These are phyloP conservation scores for Termitomyces sp. DNA, from an alignment of 768 basidiomycete species.

Conservation along the genomic window DNA sequence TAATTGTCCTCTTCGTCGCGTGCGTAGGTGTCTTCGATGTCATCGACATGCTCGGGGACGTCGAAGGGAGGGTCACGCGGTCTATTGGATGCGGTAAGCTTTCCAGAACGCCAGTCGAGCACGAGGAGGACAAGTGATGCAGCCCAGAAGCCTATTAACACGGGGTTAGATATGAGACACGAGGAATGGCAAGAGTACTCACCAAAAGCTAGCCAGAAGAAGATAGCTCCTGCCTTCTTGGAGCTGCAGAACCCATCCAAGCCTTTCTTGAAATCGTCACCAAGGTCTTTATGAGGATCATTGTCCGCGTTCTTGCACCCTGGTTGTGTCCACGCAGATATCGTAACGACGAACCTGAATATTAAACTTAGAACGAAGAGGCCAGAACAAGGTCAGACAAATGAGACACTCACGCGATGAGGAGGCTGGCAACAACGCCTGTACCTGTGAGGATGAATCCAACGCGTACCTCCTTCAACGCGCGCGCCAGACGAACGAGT, in stretches of 20 bases:
- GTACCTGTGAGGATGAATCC: constrained; percentile 77
- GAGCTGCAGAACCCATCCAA: constrained; percentile 86
- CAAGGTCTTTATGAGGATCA: constrained; percentile 71
- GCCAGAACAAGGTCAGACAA: constrained; percentile 1
- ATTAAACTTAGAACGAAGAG: not conserved
- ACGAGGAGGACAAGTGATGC: constrained; percentile 64
- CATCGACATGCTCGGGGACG: constrained; percentile 45
- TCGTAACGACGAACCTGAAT: constrained; percentile 66
- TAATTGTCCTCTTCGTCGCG: constrained; percentile 38
- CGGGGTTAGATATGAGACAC: not conserved
- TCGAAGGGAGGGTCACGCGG: constrained; percentile 74
- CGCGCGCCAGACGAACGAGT: constrained; percentile 70
- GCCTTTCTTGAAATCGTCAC: constrained; percentile 62
- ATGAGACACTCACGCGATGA: constrained; percentile 65
- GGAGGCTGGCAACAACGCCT: constrained; percentile 61
- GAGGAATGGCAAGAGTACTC: constrained; percentile 20
- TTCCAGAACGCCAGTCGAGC: constrained; percentile 75
- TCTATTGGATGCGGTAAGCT: constrained; percentile 41
- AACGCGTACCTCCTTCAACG: constrained; percentile 79
- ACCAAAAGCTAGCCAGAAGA: constrained; percentile 88
- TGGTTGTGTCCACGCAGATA: constrained; percentile 83
- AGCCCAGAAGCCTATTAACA: constrained; percentile 63
- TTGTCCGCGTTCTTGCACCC: constrained; percentile 85
- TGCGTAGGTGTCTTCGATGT: constrained; percentile 37
- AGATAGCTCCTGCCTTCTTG: constrained; percentile 86